phyloP scores from a whole-genome alignment of 2,329 filamentous ascomycete species.

The Aschersonia sp. region DNA sequence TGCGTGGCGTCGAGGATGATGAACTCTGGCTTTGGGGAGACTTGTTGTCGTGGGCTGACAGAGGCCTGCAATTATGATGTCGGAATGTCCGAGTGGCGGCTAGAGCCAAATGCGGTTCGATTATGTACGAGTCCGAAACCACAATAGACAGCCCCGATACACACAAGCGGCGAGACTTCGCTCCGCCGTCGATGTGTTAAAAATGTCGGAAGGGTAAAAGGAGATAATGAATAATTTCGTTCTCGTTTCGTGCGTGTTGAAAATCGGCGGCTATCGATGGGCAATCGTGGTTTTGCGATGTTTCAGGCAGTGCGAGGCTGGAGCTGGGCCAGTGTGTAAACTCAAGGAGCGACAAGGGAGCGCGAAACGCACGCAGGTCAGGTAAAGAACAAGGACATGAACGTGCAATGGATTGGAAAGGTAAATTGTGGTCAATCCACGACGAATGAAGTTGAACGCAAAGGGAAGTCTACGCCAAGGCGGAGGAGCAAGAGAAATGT shows the following conservation, averaged over 20 bases:
- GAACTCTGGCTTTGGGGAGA: not conserved
- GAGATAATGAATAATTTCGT: not conserved
- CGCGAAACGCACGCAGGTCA: not conserved
- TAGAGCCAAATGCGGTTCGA: not conserved
- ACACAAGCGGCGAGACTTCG: not conserved
- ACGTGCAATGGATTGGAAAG: too few species aligned
- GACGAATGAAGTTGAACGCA: not conserved
- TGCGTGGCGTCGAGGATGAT: not conserved
- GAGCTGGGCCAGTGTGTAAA: not conserved
- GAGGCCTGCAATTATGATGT: not conserved
- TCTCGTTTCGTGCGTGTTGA: not conserved
- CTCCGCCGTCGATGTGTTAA: not conserved
- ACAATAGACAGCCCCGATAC: not conserved
- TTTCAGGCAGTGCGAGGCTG: conserved; percentile 11
- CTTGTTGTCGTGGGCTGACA: not conserved
- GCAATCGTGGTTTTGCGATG: conserved; percentile 4
- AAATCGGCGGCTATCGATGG: conserved; percentile 5
- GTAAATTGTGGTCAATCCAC: too few species aligned
- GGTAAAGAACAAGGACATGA: not conserved
- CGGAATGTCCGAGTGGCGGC: not conserved
- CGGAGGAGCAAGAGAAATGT: not conserved
- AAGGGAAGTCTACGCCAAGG: not conserved
- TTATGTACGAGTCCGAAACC: not conserved
- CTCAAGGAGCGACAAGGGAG: conserved; percentile 2
- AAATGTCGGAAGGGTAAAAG: not conserved